Evolutionary conservation across 768 basidiomycete genomes (phyloP).

Genomic region (Psilocybe azurescens): DNA sequence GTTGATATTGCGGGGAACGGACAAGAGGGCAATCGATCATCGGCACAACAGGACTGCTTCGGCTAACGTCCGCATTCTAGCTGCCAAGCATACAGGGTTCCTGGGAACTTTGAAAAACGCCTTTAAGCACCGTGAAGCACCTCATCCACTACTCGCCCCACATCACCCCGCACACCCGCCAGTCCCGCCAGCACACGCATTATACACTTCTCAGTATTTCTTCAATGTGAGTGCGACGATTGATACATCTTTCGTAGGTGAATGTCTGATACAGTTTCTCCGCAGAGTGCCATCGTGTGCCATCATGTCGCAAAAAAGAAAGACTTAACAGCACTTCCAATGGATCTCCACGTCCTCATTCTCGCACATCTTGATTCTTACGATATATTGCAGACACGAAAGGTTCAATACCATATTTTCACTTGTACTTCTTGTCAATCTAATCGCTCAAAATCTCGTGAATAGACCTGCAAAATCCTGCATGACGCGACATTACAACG

Average conservation of each 20-base stretch:
- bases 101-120: background rate
- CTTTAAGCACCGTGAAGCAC: background rate
- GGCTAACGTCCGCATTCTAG: background rate
- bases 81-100: background rate
- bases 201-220: too few species aligned
- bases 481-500: slow-evolving; percentile 22
- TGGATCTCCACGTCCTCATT: slow-evolving; percentile 10
- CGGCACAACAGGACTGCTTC: background rate
- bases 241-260: background rate
- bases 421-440: background rate
- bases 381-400: slow-evolving; percentile 8
- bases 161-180: background rate
- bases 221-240: too few species aligned
- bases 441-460: background rate
- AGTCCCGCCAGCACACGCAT: background rate
- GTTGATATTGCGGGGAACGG: background rate
- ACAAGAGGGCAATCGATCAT: background rate
- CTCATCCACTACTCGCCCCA: background rate
- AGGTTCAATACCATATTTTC: background rate
- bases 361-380: slow-evolving; percentile 5
- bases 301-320: background rate
- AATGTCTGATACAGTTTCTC: background rate
- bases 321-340: slow-evolving; percentile 1
- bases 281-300: background rate
- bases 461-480: slow-evolving; percentile 31